phyloP scores from a whole-genome alignment of 257 asterid genomes.

The Apocynum venetum region DNA sequence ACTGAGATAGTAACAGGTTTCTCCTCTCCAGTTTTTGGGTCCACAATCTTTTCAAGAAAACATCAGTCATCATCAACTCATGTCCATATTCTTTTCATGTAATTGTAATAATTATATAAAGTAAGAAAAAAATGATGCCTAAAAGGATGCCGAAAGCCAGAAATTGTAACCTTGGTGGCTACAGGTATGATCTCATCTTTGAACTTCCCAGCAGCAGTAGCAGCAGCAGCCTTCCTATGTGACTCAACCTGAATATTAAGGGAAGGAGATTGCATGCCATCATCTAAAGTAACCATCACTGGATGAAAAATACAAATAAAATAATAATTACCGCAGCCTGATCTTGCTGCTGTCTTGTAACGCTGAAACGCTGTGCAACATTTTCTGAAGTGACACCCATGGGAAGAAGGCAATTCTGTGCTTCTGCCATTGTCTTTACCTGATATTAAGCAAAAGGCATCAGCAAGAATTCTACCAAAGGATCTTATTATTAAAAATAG shows the following conservation, averaged over 20 bases:
- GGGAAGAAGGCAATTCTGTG: constrained; percentile 95
- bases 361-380: constrained; percentile 89
- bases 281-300: constrained; percentile 6
- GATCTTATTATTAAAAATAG: background rate
- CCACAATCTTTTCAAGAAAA: constrained; percentile 59
- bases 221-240: constrained; percentile 96
- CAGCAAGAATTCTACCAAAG: background rate
- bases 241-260: constrained; percentile 66
- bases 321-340: constrained; percentile 83
- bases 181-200: constrained; percentile 95
- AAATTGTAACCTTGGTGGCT: constrained; percentile 59
- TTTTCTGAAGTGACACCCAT: constrained; percentile 99
- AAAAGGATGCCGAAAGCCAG: background rate
- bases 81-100: background rate
- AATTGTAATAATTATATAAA: background rate
- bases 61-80: constrained; percentile 9
- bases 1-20: constrained; percentile 72
- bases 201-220: constrained; percentile 90
- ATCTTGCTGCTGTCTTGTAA: constrained; percentile 92
- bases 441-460: constrained; percentile 26
- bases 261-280: constrained; percentile 1
- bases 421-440: constrained; percentile 75
- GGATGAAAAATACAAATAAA: constrained; percentile 16
- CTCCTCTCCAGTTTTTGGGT: constrained; percentile 96
- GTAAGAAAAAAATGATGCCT: background rate